phyloP scores from a whole-genome alignment of 768 basidiomycete genomes.

The Macrocybe gigantea region DNA sequence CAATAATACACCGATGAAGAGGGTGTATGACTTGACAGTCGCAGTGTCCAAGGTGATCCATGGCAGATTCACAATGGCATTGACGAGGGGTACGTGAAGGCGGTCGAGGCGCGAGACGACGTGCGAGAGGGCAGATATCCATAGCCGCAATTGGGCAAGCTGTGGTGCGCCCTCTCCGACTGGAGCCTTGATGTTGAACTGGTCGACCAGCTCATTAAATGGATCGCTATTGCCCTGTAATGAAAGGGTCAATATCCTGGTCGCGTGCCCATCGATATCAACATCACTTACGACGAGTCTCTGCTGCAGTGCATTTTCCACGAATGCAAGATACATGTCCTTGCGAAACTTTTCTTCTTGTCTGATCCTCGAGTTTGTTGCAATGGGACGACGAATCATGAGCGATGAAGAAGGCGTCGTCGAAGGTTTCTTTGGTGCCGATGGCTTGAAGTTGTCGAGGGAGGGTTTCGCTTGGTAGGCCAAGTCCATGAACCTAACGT shows the following conservation, averaged over 20 bases:
- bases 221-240: slow-evolving; percentile 63
- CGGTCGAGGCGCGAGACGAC: slow-evolving; percentile 88
- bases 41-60: slow-evolving; percentile 88
- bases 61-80: slow-evolving; percentile 81
- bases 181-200: slow-evolving; percentile 59
- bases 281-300: slow-evolving; percentile 53
- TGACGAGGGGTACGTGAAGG: slow-evolving; percentile 71
- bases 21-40: slow-evolving; percentile 84
- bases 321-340: slow-evolving; percentile 81
- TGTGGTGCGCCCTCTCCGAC: slow-evolving; percentile 26
- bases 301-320: slow-evolving; percentile 75
- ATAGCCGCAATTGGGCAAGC: slow-evolving; percentile 60
- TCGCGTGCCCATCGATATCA: slow-evolving; percentile 4
- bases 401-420: slow-evolving; percentile 17
- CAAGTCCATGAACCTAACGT: slow-evolving; percentile 38
- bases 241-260: slow-evolving; percentile 3
- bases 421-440: slow-evolving; percentile 22
- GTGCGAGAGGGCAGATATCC: slow-evolving; percentile 85
- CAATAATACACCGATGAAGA: slow-evolving; percentile 87
- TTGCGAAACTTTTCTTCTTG: slow-evolving; percentile 72
- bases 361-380: slow-evolving; percentile 73
- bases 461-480: slow-evolving; percentile 28
- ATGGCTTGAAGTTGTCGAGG: slow-evolving; percentile 39
- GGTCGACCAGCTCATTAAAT: slow-evolving; percentile 86
- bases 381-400: slow-evolving; percentile 51